Percentiles rank a stretch among this genome's conserved stretches.
These are phyloP conservation scores for Nymphaea colorata DNA, from an alignment of 164 flowering plant genomes.

Conservation along the genomic window DNA sequence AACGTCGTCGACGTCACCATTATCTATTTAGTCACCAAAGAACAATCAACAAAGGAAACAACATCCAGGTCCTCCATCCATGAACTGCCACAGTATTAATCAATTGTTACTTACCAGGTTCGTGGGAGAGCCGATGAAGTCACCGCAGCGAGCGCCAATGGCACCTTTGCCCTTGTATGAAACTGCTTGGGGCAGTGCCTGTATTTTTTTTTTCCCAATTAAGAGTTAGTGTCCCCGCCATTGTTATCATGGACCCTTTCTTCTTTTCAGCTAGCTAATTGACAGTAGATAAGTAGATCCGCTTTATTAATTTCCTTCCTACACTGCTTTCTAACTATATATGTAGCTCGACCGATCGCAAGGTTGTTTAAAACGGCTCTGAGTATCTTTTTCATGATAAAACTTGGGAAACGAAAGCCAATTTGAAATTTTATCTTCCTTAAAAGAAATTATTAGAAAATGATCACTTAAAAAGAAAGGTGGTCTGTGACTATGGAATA, in stretches of 20 bases:
- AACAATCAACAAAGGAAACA: not conserved
- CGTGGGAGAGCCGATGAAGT: conserved; percentile 75
- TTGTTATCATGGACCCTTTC: not conserved
- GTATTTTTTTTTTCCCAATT: not conserved
- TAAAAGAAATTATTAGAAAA: too few relatives aligned
- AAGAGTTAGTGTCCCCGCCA: not conserved
- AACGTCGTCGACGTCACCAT: conserved; percentile 70
- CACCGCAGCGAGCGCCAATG: conserved; percentile 63
- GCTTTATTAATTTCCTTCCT: not conserved
- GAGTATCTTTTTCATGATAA: too few relatives aligned
- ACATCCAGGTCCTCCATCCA: not conserved
- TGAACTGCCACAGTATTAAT: not conserved
- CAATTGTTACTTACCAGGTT: conserved; percentile 41
- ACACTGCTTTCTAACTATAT: too few relatives aligned
- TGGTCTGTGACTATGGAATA: too few relatives aligned
- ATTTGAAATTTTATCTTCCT: too few relatives aligned
- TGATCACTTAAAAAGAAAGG: too few relatives aligned
- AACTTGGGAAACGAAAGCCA: too few relatives aligned
- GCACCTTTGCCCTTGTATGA: conserved; percentile 51
- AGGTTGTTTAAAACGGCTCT: too few relatives aligned
- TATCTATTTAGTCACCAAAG: conserved; percentile 32
- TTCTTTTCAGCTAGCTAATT: not conserved
- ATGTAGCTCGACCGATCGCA: too few relatives aligned
- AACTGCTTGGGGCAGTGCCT: conserved; percentile 37
- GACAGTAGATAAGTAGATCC: not conserved